These are phyloP conservation scores for Eleusine indica DNA, from an alignment of 176 grass and related monocot genomes.

Conservation along the genomic window DNA sequence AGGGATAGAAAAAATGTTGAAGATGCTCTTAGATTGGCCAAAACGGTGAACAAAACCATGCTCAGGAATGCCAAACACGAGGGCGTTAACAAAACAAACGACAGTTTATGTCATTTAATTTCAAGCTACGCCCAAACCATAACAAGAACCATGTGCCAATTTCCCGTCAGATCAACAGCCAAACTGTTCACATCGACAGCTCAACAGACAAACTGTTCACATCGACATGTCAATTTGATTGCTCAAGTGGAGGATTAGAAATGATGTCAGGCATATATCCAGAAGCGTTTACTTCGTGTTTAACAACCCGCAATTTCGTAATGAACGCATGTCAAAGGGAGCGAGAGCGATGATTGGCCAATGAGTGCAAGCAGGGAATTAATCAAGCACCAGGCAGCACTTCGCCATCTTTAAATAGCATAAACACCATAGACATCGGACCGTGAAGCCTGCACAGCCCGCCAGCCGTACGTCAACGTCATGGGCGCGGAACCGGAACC, in stretches of 20 bases:
- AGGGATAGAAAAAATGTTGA: no score
- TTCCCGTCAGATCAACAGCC: no score
- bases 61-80: not conserved
- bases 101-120: not conserved
- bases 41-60: no score
- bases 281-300: conserved; percentile 36
- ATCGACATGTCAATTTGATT: not conserved
- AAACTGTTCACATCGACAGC: no score
- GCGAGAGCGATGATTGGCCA: not conserved
- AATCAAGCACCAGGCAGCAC: not conserved
- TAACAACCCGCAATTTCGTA: conserved; percentile 3
- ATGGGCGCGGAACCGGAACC: conserved; percentile 29
- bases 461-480: not conserved
- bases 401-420: conserved; percentile 30
- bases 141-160: not conserved
- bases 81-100: not conserved
- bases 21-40: no score
- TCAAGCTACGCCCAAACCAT: not conserved
- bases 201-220: no score
- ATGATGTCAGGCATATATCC: not conserved
- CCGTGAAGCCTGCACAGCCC: not conserved
- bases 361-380: not conserved
- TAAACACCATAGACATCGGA: not conserved
- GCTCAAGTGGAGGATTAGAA: not conserved
- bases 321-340: conserved; percentile 28